Evolutionary conservation across 2,329 filamentous ascomycete genomes (phyloP), one percentile per base, ranked within the genome.

Genomic region (Pseudogymnoascus sp.): DNA sequence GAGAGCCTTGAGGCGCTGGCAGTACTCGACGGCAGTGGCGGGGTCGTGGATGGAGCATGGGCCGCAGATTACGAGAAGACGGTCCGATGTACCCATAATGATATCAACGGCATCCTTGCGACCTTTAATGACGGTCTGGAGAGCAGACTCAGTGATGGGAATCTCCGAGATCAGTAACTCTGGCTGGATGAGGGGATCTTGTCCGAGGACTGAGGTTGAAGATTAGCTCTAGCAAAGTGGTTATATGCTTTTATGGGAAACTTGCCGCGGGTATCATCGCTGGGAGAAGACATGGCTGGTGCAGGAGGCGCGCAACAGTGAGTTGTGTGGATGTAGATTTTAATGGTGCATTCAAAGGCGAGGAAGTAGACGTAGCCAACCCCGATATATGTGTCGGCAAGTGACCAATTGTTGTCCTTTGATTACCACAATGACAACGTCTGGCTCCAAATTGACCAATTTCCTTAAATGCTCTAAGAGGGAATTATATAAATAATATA

Each of bases 1-100:
- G 57, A 97, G 79, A 60, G 81, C 77, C 77, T 91, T 89, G 58
- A 99, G 84, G 62, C 87, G 85, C 65, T 82, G 78, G 73, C 89
- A 90, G 81, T 99, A 99, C 76, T 97, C 92, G 69, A 95, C 80
- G 40, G 94, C 94, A 11, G 86, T 86, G 58, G 81, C 85, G 7
- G 94, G 94, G 77, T 99, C 94, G 79, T 99, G 94, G 73, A 99
- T 93, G 29, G 92, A 97, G 81, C 94, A 99, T 60, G 94, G 94
- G 1, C 94, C 94, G 72, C 95, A 89, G 71, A 99, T 86, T 70
- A 97, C 94, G 65, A 99, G 84, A 35, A 99, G 88, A 64, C 92
- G 89, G 79, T 96, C 91, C 75, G 66, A 68, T 44, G 61, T 62
- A 41, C 70, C 67, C 70, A 72, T 72, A 37, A 74, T 70, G 60